Evolutionary conservation across 805 yeast genomes (phyloP).

Genomic region (Yarrowia bubula): DNA sequence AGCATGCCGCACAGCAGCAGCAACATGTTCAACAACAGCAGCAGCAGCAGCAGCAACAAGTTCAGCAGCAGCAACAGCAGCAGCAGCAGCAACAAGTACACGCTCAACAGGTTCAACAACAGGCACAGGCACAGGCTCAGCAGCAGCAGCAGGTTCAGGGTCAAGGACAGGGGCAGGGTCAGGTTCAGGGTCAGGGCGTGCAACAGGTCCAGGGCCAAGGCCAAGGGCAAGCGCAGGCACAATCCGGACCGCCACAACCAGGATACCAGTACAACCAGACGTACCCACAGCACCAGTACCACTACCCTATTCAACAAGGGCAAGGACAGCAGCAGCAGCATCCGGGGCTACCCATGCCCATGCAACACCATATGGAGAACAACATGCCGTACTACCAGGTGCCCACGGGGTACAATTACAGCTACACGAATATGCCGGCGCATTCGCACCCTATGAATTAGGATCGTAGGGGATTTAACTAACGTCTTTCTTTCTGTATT

Average conservation of each 20-base stretch:
- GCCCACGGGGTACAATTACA: constrained; percentile 9
- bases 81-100: not conserved
- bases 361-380: not conserved
- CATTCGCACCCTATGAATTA: constrained; percentile 24
- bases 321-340: constrained; percentile 18
- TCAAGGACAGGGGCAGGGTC: not conserved
- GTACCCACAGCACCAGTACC: constrained; percentile 21
- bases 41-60: not conserved
- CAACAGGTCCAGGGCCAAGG: not conserved
- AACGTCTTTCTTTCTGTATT: constrained; percentile 22
- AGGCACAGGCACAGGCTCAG: not conserved
- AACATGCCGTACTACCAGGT: constrained; percentile 21
- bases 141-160: not conserved
- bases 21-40: not conserved
- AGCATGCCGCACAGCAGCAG: not conserved
- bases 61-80: constrained; percentile 2
- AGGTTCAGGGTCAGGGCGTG: too few relatives aligned
- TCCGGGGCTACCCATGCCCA: constrained; percentile 17
- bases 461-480: not conserved
- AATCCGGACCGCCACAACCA: not conserved
- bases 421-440: constrained; percentile 4
- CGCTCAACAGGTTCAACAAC: not conserved
- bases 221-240: not conserved
- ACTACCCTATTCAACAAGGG: constrained; percentile 15
- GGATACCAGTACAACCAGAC: constrained; percentile 19